Percentiles rank a stretch among this genome's conserved stretches.
These are phyloP conservation scores for Penicillium aurantiogriseum DNA, from an alignment of 2,329 filamentous ascomycete species.

Conservation along the genomic window DNA sequence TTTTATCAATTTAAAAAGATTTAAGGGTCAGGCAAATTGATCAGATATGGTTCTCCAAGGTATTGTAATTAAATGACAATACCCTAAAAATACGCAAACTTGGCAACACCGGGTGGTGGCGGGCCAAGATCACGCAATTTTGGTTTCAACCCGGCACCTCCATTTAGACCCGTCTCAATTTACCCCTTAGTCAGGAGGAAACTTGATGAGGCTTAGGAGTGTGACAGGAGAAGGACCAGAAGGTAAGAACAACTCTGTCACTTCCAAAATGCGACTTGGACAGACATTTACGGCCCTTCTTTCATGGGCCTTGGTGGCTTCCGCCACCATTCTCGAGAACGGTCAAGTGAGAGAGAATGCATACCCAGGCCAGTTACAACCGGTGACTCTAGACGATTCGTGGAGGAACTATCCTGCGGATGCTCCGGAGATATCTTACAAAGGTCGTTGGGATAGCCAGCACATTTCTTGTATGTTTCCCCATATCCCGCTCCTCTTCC, in stretches of 20 bases:
- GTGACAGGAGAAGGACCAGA: not conserved
- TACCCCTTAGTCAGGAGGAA: constrained; percentile 4
- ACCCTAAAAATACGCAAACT: not conserved
- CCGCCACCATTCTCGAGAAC: constrained; percentile 46
- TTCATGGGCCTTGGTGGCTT: constrained; percentile 21
- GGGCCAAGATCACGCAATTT: constrained; percentile 10
- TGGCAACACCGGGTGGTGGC: not conserved
- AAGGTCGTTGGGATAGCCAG: constrained; percentile 62
- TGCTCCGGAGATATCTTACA: constrained; percentile 58
- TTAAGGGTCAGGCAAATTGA: not conserved
- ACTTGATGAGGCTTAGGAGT: not conserved
- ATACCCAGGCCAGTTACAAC: constrained; percentile 39
- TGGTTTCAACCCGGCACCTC: not conserved
- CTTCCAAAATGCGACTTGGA: constrained; percentile 19
- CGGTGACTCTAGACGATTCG: constrained; percentile 31
- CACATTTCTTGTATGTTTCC: constrained; percentile 52
- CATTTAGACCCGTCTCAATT: not conserved
- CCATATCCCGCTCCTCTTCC: not conserved
- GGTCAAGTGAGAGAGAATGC: constrained; percentile 40
- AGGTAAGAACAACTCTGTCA: not conserved
- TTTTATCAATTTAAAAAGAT: not conserved
- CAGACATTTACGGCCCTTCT: constrained; percentile 8
- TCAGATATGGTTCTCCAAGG: not conserved
- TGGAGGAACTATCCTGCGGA: constrained; percentile 54
- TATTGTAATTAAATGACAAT: not conserved